phyloP scores from a whole-genome alignment of 2,329 filamentous ascomycete genomes.

The Penicillium sp. region DNA sequence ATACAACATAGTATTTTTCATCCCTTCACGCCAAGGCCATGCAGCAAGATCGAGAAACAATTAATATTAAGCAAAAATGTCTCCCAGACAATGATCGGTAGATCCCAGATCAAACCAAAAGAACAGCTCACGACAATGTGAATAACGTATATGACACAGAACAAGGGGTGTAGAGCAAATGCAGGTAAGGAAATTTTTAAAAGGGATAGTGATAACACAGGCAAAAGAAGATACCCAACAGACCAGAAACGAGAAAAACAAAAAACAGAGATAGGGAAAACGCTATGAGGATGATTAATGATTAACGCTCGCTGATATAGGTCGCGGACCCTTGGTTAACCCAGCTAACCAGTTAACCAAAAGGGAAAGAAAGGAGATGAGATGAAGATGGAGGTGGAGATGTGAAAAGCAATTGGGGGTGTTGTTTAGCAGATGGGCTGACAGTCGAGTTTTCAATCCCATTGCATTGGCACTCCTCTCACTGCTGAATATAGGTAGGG shows the following conservation, averaged over 20 bases:
- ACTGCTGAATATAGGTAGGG: slow-evolving; percentile 29
- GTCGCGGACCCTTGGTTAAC: slow-evolving; percentile 14
- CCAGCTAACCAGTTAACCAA: slow-evolving; percentile 12
- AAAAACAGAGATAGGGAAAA: neutral
- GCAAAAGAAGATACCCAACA: slow-evolving; percentile 1
- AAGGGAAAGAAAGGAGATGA: neutral
- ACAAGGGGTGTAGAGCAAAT: neutral
- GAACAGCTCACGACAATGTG: neutral
- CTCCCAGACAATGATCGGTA: slow-evolving; percentile 4
- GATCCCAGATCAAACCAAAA: slow-evolving; percentile 2
- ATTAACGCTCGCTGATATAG: slow-evolving; percentile 24
- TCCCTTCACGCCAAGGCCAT: slow-evolving; percentile 6
- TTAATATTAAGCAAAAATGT: slow-evolving; percentile 11
- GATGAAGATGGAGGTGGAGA: neutral
- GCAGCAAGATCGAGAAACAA: slow-evolving; percentile 4
- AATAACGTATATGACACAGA: slow-evolving; percentile 3
- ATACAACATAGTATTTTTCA: neutral
- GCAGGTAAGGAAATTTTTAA: neutral
- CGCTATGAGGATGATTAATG: slow-evolving; percentile 23
- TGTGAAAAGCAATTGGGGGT: neutral
- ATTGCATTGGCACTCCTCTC: slow-evolving; percentile 10
- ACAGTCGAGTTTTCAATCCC: neutral
- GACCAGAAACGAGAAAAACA: slow-evolving; percentile 1
- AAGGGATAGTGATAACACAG: slow-evolving; percentile 5
- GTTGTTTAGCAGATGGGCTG: slow-evolving; percentile 3